phyloP scores from a whole-genome alignment of 768 basidiomycete genomes.

The Strobilomyces confusus region DNA sequence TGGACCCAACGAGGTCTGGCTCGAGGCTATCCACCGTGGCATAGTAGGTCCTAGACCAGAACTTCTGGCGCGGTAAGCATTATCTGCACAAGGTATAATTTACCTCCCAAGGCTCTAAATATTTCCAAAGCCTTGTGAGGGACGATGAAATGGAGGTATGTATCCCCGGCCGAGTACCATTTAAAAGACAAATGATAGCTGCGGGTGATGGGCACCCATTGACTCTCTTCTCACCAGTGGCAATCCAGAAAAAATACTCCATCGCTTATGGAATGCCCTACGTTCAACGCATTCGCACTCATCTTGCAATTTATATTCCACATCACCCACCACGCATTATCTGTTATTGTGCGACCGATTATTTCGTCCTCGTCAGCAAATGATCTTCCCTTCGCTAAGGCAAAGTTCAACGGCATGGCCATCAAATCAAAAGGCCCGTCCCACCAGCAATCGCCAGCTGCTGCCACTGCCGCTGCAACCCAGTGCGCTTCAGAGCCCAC shows the following conservation, averaged over 20 bases:
- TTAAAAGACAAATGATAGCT: slow-evolving; percentile 14
- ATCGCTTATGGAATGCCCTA: slow-evolving; percentile 27
- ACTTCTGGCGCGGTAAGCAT: slow-evolving; percentile 18
- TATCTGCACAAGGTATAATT: not conserved
- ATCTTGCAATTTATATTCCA: slow-evolving; percentile 20
- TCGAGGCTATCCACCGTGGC: slow-evolving; percentile 36
- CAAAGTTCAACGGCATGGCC: slow-evolving; percentile 61
- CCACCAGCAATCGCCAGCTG: slow-evolving; percentile 43
- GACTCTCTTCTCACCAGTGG: not conserved
- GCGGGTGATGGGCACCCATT: not conserved
- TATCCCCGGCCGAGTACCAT: slow-evolving; percentile 30
- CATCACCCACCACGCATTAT: slow-evolving; percentile 15
- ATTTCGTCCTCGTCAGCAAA: slow-evolving; percentile 21
- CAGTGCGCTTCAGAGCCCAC: slow-evolving; percentile 36
- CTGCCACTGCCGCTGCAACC: slow-evolving; percentile 43
- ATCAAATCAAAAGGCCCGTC: slow-evolving; percentile 45
- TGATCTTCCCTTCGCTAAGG: slow-evolving; percentile 37
- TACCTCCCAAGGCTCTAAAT: not conserved
- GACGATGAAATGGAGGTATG: slow-evolving; percentile 37
- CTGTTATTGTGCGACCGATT: slow-evolving; percentile 27
- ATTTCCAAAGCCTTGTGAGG: slow-evolving; percentile 28
- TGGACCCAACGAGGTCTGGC: slow-evolving; percentile 35
- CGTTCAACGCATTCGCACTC: slow-evolving; percentile 16
- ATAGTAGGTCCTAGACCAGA: slow-evolving; percentile 7
- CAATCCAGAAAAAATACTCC: slow-evolving; percentile 20